Base-by-base conservation (phyloP, 768 basidiomycete genomes). In the Mycena capillaripes region DNA sequence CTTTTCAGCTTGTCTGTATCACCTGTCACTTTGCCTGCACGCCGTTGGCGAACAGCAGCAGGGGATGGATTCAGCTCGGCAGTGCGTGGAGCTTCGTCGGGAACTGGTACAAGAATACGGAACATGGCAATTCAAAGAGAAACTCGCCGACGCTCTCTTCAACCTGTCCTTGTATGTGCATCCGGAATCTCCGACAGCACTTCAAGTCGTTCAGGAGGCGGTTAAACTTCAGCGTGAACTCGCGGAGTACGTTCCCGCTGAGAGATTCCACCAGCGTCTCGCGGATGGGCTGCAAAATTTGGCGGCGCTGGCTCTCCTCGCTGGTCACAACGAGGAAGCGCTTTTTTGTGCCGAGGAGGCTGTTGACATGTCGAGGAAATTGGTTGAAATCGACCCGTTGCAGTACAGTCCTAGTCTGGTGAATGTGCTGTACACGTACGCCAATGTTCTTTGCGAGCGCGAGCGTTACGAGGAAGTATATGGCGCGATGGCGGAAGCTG, bases 141-240 rank as follows among this genome's bases (percentile, higher is more conserved):
- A 71, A 23, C 73, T 74, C 32, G 73, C 62, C 11, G 69, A 74
- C 44, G 52, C 73, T 25, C 61, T 74, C 1, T 74, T 74, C 66
- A 74, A 74, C 23, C 44, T 70, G 2, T 74, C 73, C 11, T n/a
- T 67, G 12, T 70, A 58, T 64, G 42, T 34, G 5, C 53, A 40
- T 12, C 44, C 59, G 12, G 40, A 44, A 4, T 60, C 68, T 38
- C 55, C 59, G 30, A 46, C 25, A 21, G 69, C 65, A n/a, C 56
- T 68, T 14, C 25, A 58, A 10, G 48, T 62, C 32, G 25, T 74
- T 16, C 63, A 55, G 23, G 73, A 74, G 40, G 73, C 52, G 44
- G 56, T 74, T 27, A 21, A 19, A 16, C 19, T 74, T 25, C 66
- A 71, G 30, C 56, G 62, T 4, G 34, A 53, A 21, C 42, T 71